Evolutionary conservation across 1,139 yeast genomes (phyloP).

Genomic region (Lodderomyces elongisporus): DNA sequence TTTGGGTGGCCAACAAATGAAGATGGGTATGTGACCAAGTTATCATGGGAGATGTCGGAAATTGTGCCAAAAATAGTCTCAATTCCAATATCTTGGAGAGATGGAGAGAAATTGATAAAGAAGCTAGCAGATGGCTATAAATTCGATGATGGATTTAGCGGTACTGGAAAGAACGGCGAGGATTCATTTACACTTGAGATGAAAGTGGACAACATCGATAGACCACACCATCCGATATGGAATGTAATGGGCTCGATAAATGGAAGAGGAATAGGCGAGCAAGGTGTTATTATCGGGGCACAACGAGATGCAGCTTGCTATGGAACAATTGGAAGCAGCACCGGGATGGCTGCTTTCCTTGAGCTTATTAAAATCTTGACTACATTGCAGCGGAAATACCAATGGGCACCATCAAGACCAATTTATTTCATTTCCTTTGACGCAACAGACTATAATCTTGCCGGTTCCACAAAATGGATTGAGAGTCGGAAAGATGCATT

Average conservation of each 20-base stretch:
- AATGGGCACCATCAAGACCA: slow-evolving; percentile 83
- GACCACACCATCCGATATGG: slow-evolving; percentile 69
- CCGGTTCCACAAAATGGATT: slow-evolving; percentile 81
- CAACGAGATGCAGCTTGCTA: slow-evolving; percentile 73
- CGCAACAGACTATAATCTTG: slow-evolving; percentile 74
- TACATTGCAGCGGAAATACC: slow-evolving; percentile 55
- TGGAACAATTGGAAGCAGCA: slow-evolving; percentile 69
- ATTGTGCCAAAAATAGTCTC: slow-evolving; percentile 69
- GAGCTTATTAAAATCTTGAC: slow-evolving; percentile 71
- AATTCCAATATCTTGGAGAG: slow-evolving; percentile 70
- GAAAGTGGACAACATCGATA: slow-evolving; percentile 43
- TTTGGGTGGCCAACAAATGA: slow-evolving; percentile 74
- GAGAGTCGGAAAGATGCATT: slow-evolving; percentile 53
- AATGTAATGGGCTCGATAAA: slow-evolving; percentile 72
- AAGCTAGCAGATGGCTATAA: slow-evolving; percentile 47
- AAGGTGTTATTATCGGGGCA: slow-evolving; percentile 78
- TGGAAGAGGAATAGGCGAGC: slow-evolving; percentile 76
- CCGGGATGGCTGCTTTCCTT: slow-evolving; percentile 71
- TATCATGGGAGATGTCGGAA: slow-evolving; percentile 44
- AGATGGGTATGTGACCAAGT: slow-evolving; percentile 32
- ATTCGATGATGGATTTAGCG: slow-evolving; percentile 29
- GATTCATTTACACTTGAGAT: slow-evolving; percentile 25
- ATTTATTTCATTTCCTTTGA: slow-evolving; percentile 85
- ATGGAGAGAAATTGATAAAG: slow-evolving; percentile 50
- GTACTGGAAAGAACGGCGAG: slow-evolving; percentile 20